A percentile compares a stretch with the other conserved stretches of the same genome.
Evolutionary conservation across 164 flowering plant genomes (phyloP).

Genomic region (Vitis vinifera): DNA sequence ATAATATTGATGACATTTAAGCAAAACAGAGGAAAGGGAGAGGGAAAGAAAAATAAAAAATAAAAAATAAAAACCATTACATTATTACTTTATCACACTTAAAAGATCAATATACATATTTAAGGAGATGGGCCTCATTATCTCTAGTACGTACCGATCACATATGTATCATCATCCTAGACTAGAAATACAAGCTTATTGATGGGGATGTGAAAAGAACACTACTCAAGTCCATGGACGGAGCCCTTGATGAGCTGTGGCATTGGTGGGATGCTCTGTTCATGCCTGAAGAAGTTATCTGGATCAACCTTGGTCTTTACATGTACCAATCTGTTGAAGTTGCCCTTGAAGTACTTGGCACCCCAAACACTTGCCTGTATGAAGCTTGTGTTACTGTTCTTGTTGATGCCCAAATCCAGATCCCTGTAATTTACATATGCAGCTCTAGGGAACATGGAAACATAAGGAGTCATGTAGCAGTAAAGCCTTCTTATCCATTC

Average conservation of each 20-base stretch:
- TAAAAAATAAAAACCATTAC: too few relatives aligned
- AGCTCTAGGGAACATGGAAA: constrained; percentile 31
- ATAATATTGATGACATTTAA: too few relatives aligned
- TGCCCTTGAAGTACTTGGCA: constrained; percentile 30
- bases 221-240: too few relatives aligned
- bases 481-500: constrained; percentile 31
- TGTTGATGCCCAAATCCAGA: constrained; percentile 38
- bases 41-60: too few relatives aligned
- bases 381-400: constrained; percentile 17
- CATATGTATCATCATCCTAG: too few relatives aligned
- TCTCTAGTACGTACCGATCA: too few relatives aligned
- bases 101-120: too few relatives aligned
- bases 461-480: constrained; percentile 39
- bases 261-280: constrained; percentile 35
- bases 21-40: too few relatives aligned
- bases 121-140: too few relatives aligned
- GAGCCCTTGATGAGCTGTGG: not conserved
- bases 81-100: too few relatives aligned
- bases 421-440: constrained; percentile 48
- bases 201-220: too few relatives aligned
- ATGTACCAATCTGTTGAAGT: constrained; percentile 16
- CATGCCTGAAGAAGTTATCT: constrained; percentile 27
- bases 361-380: constrained; percentile 35
- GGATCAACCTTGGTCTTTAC: constrained; percentile 28
- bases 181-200: too few relatives aligned